Percentiles rank a stretch among this genome's conserved stretches.
Conservation (phyloP, 2,329 filamentous ascomycete genomes). For the Epichloe sp. region DNA sequence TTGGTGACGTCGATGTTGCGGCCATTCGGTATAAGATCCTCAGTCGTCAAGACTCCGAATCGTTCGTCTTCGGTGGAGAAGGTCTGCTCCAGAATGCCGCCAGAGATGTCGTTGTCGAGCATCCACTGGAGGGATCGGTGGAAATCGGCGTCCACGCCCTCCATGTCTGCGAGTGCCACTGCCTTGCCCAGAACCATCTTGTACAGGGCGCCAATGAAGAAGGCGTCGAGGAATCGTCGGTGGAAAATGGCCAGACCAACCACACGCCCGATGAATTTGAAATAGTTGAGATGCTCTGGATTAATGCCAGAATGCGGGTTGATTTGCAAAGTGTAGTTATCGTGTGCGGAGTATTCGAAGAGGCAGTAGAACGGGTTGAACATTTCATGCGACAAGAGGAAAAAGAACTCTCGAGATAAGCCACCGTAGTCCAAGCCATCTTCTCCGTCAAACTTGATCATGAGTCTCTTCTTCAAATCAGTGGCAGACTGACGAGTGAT, state of each 20-base stretch:
- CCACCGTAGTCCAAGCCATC: constrained; percentile 96
- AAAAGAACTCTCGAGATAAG: constrained; percentile 97
- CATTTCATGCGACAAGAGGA: constrained; percentile 98
- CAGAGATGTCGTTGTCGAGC: constrained; percentile 89
- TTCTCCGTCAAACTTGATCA: constrained; percentile 99
- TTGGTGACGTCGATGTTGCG: constrained; percentile 93
- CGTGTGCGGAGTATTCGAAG: constrained; percentile 98
- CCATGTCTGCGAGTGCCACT: constrained; percentile 88
- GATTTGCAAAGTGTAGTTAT: constrained; percentile 99
- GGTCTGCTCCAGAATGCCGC: constrained; percentile 84
- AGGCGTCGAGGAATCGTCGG: constrained; percentile 89
- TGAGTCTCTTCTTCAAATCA: constrained; percentile 93
- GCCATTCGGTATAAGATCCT: constrained; percentile 84
- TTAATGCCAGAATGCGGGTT: constrained; percentile 99
- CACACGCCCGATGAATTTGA: constrained; percentile 97
- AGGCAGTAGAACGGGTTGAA: constrained; percentile 99
- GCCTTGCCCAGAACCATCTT: constrained; percentile 98
- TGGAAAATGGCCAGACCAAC: constrained; percentile 98
- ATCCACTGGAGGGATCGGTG: constrained; percentile 96
- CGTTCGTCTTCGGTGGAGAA: constrained; percentile 96
- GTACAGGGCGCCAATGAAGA: constrained; percentile 98
- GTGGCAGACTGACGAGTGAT: constrained; percentile 93
- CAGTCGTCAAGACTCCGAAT: constrained; percentile 86
- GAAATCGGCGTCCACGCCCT: constrained; percentile 96
- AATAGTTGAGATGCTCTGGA: constrained; percentile 97